Evolutionary conservation across 257 asterid genomes (phyloP).

Genomic region (Nicotiana obtusifolia): DNA sequence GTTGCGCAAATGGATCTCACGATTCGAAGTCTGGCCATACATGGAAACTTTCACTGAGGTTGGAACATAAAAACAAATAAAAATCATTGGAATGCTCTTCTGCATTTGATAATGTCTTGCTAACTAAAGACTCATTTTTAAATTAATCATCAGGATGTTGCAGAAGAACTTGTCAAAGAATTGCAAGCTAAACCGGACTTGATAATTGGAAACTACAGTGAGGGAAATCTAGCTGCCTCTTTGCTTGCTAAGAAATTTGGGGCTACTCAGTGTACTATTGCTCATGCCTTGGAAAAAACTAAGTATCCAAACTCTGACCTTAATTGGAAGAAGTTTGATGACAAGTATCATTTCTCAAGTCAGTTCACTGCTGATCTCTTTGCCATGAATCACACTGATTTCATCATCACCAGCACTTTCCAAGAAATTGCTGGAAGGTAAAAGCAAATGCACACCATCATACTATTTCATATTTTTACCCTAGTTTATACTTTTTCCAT

Average conservation of each 20-base stretch:
- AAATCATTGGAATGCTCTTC: not conserved
- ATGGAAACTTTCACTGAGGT: constrained; percentile 37
- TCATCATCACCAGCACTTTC: constrained; percentile 30
- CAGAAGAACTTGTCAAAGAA: constrained; percentile 26
- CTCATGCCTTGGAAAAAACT: constrained; percentile 35
- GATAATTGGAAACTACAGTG: constrained; percentile 35
- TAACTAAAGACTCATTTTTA: not conserved
- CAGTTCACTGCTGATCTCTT: constrained; percentile 30
- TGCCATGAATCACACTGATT: constrained; percentile 29
- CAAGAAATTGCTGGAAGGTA: constrained; percentile 24
- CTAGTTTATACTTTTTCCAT: not conserved
- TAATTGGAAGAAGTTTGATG: constrained; percentile 27
- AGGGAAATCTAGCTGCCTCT: constrained; percentile 33
- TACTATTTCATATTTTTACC: not conserved
- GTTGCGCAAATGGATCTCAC: constrained; percentile 34
- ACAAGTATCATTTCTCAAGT: constrained; percentile 29
- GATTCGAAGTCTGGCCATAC: constrained; percentile 39
- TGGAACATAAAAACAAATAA: not conserved
- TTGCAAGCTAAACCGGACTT: constrained; percentile 20
- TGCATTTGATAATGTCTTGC: not conserved
- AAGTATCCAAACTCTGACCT: constrained; percentile 28
- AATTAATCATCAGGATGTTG: constrained; percentile 21
- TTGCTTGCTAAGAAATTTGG: constrained; percentile 30
- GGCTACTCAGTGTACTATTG: constrained; percentile 33
- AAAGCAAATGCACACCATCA: not conserved